Evolutionary conservation across 1,139 yeast species (phyloP), one percentile per base, ranked within the genome.

Genomic region (Taphrina confusa): DNA sequence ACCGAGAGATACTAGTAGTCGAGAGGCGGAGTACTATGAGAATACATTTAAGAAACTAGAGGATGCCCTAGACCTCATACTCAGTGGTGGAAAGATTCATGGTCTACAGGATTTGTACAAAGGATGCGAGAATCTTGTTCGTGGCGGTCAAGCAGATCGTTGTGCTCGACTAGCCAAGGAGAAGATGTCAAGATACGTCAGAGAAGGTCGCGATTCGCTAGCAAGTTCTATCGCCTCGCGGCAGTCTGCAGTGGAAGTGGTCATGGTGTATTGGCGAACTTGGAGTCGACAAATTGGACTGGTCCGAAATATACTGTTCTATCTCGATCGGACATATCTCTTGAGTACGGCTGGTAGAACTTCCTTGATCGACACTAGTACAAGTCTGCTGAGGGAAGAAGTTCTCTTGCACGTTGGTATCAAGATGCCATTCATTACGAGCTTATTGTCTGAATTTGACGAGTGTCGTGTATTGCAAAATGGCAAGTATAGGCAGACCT

Each of bases 251-350:
- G 64, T 61, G 12, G 59, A 59, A 8, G 30, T 36, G 6, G 62
- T 65, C n/a, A 60, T 52, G 14, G 44, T 39, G 4, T 60, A 58
- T 20, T 72, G 73, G 73, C 47, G 59, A 14, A 47, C 50, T 5
- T 71, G 73, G 73, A 57, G 63, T 5, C 50, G 59, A n/a, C 67
- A 69, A 62, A 56, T 70, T n/a, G 62, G 60, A 14, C 56, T 66
- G 37, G 63, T 72, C 12, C 63, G 69, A 28, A 69, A 68, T 50
- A 67, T 75, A 3, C 73, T 68, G 55, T 68, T 72, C 31, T 74
- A 72, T 58, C 67, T 75, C 25, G 78, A 75, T 57, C 67, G 76
- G 50, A 72, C 73, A 3, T 75, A 72, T 62, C 64, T 75, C 6
- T 62, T 72, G 9, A 67, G 66, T 22, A 68, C 68, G 31, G 69